Conservation (phyloP, 176 grass and related monocot species). For the Pharus latifolius region DNA sequence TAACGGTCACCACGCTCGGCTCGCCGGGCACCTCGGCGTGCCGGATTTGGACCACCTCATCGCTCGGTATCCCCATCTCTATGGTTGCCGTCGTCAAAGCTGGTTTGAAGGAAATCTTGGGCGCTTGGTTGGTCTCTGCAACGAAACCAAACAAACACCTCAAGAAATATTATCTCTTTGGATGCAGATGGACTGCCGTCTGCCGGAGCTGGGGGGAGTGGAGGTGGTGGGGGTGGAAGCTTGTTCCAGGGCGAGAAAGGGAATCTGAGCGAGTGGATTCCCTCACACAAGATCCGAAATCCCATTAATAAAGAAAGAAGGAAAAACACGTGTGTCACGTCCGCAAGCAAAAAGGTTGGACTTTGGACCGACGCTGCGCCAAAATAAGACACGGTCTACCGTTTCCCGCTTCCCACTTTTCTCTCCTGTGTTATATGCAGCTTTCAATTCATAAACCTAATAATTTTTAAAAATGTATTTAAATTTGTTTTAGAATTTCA, state of each 20-base stretch:
- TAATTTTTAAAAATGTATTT: too few relatives aligned
- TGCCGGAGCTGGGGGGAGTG: neutral
- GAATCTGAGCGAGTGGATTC: constrained; percentile 14
- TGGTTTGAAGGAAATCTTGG: neutral
- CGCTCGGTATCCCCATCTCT: constrained; percentile 51
- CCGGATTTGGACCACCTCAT: constrained; percentile 65
- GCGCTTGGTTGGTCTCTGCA: neutral
- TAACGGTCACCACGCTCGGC: constrained; percentile 58
- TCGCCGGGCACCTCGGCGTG: constrained; percentile 40
- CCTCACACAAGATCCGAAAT: neutral
- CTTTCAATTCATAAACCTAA: too few relatives aligned
- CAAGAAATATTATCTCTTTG: too few relatives aligned
- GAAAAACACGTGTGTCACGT: too few relatives aligned
- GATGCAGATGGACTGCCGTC: too few relatives aligned
- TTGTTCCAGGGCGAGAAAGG: neutral
- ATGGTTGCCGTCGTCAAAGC: neutral
- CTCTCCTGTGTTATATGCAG: too few relatives aligned
- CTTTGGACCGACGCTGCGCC: too few relatives aligned
- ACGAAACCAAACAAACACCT: too few relatives aligned
- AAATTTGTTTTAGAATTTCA: too few relatives aligned
- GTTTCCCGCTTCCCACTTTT: too few relatives aligned
- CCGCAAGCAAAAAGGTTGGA: too few relatives aligned
- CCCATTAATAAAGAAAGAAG: neutral
- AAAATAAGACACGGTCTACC: too few relatives aligned
- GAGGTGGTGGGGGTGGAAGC: neutral